Evolutionary conservation across 306 rosid genomes (phyloP), one percentile per base, ranked within the genome.

Genomic region (Gillenia trifoliata): DNA sequence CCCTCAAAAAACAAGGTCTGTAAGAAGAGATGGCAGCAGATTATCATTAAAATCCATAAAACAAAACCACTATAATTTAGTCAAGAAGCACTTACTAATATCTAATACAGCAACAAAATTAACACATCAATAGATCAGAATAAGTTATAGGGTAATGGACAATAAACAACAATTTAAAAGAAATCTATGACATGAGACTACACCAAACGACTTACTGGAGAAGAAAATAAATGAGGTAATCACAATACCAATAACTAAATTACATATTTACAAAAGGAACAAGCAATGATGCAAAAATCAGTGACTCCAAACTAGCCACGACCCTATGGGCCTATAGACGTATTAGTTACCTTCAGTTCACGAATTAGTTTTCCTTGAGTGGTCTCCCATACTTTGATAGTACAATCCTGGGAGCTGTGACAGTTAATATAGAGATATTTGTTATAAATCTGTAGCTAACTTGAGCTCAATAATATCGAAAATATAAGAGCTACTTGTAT

Each of bases 311-410:
- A 33, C 54, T 56, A 5, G 11, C 47, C 65, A 38, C 11, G 8
- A 31, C 55, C 41, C 49, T 11, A 11, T n/a, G 7, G 36, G 17
- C 41, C 49, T 11, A 11, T n/a, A 12, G 36, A 26, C 47, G 64
- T 22, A 52, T n/a, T 70, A 8, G 68, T 15, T 78, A 90, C 99
- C 93, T 83, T 90, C 77, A 94, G 80, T 85, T 87, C 97, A 64
- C 96, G 93, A 65, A 94, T 87, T 76, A 92, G 87, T 85, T 92
- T 94, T 84, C 99, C 99, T 69, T 94, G 92, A 16, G 88, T 75
- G 71, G 99, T 88, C 85, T 94, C 99, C 97, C 97, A 94, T 65
- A 90, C 91, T 75, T 92, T 94, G 73, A 94, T 90, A 16, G 93
- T 92, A 78, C 97, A 90, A 84, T 92, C 99, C 80, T 90, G 93